Base-by-base conservation (phyloP, 441 rosid genomes). In the Arabidopsis lyrata region DNA sequence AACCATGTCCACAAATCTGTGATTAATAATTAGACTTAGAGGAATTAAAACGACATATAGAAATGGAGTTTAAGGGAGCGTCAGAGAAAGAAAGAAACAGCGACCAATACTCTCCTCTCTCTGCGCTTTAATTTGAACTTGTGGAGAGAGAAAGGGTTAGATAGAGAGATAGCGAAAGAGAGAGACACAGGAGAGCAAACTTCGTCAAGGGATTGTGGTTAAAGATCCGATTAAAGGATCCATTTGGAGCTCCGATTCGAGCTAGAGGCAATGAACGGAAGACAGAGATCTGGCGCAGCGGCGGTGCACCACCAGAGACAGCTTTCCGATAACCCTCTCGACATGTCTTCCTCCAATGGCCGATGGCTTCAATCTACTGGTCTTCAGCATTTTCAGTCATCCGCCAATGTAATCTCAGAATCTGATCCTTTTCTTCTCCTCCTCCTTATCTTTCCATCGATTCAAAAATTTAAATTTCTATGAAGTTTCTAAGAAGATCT, bases 311-410 rank as follows among this genome's bases (percentile, higher is more conserved):
- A 92, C 66, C 99, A 95, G 82, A 82, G 95, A 32, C 98, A 95
- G 78, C 81, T 85, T 77, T 92, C 99, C 11, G 95, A 88, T 74
- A 81, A 86, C 81, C 86, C 86, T 66, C 54, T 88, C 67, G 97
- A 95, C 18, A 73, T 81, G 76, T 82, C 92, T 5, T 85, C 96
- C 24, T 86, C 97, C 27, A 94, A 88, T 78, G 93, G 90, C 50
- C 76, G 95, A 75, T 95, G 98, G 99, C 93, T 95, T 63, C 98
- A 91, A 74, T 92, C 99, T 5, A 86, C 90, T 38, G 99, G 99
- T 27, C 89, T 95, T 38, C 99, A 89, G 78, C 95, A 95, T 63
- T 89, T 92, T 8, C 95, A 89, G 3, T 32, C 77, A 69, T 80
- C 90, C 44, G 58, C 76, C 57, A 86, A 83, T 66, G 83, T 87